Conservation (phyloP, 148 eudicot species). For the Simmondsia chinensis region DNA sequence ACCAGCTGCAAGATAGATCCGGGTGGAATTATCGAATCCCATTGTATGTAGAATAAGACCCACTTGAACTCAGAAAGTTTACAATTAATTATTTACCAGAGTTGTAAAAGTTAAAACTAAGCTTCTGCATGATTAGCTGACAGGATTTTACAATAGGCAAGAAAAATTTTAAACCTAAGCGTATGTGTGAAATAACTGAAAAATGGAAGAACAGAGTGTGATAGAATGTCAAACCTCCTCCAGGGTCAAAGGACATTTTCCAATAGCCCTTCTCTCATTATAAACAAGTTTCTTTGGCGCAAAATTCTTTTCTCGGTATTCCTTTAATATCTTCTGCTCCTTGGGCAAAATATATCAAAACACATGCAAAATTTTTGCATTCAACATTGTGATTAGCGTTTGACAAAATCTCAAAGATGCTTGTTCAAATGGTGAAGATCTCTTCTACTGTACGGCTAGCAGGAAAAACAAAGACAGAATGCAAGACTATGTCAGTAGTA, state of each 20-base stretch:
- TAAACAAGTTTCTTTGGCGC: constrained; percentile 65
- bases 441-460: too few species aligned
- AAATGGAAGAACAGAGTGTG: neutral
- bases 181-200: neutral
- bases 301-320: constrained; percentile 63
- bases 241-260: constrained; percentile 93
- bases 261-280: constrained; percentile 70
- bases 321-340: constrained; percentile 60
- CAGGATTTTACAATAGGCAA: too few species aligned
- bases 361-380: constrained; percentile 39
- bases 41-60: constrained; percentile 69
- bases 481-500: too few species aligned
- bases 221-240: constrained; percentile 58
- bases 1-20: constrained; percentile 89
- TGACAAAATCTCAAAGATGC: too few species aligned
- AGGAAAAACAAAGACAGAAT: too few species aligned
- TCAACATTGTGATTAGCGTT: constrained; percentile 1
- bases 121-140: too few species aligned
- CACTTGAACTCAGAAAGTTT: constrained; percentile 39
- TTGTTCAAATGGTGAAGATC: too few species aligned
- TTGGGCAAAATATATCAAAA: constrained; percentile 75
- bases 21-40: constrained; percentile 79
- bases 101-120: too few species aligned
- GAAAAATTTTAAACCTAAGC: too few species aligned
- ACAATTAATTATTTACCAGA: neutral